Evolutionary conservation across 2,329 filamentous ascomycete genomes (phyloP).

Genomic region (Fusarium verticillioides): DNA sequence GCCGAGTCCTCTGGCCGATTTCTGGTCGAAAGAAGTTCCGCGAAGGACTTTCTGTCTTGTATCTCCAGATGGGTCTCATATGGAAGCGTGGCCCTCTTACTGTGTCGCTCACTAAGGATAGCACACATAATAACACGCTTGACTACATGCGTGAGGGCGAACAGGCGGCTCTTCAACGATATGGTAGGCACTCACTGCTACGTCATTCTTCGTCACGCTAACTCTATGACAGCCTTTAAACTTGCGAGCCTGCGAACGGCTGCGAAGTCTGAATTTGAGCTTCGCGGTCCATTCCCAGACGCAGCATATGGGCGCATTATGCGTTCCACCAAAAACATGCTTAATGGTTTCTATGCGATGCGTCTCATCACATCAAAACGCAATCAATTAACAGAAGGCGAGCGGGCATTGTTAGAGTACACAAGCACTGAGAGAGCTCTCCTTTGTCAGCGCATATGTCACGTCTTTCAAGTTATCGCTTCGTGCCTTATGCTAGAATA

Average conservation of each 20-base stretch:
- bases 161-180: slow-evolving; percentile 87
- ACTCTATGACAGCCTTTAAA: slow-evolving; percentile 62
- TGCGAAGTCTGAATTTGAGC: slow-evolving; percentile 87
- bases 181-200: slow-evolving; percentile 53
- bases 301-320: slow-evolving; percentile 79
- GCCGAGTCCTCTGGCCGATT: slow-evolving; percentile 91
- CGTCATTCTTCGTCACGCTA: not conserved
- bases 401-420: slow-evolving; percentile 81
- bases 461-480: slow-evolving; percentile 86
- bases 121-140: slow-evolving; percentile 60
- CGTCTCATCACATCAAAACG: slow-evolving; percentile 90
- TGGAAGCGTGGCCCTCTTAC: slow-evolving; percentile 95
- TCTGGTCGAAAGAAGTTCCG: slow-evolving; percentile 89
- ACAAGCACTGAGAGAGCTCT: slow-evolving; percentile 83
- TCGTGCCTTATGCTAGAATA: slow-evolving; percentile 96
- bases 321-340: slow-evolving; percentile 81
- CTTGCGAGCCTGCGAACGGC: slow-evolving; percentile 78
- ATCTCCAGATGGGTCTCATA: slow-evolving; percentile 93
- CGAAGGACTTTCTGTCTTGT: slow-evolving; percentile 88
- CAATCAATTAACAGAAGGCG: slow-evolving; percentile 78
- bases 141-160: slow-evolving; percentile 90
- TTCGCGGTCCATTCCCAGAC: slow-evolving; percentile 86
- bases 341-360: slow-evolving; percentile 97
- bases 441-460: slow-evolving; percentile 88
- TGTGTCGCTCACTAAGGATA: slow-evolving; percentile 71